Evolutionary conservation across 2,329 filamentous ascomycete genomes (phyloP).

Genomic region (Talaromyces sp.): DNA sequence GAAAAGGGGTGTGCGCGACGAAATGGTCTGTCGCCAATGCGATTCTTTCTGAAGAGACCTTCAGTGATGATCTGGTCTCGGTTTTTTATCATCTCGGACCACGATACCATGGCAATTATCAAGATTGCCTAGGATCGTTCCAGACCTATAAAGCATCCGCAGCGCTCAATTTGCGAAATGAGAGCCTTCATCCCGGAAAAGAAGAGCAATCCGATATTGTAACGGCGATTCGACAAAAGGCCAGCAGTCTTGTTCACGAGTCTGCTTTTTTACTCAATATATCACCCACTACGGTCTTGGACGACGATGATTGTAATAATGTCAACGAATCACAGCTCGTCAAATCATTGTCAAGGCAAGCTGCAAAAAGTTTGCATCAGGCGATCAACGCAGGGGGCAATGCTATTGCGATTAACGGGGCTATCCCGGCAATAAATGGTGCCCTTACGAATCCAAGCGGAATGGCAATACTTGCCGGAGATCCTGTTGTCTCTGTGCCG

Average conservation of each 20-base stretch:
- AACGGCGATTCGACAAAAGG: conserved; percentile 80
- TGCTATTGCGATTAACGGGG: conserved; percentile 81
- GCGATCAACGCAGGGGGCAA: conserved; percentile 72
- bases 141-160: conserved; percentile 95
- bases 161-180: conserved; percentile 84
- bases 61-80: conserved; percentile 88
- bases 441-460: conserved; percentile 79
- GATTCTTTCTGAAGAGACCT: conserved; percentile 79
- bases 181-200: conserved; percentile 82
- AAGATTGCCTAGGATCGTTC: conserved; percentile 92
- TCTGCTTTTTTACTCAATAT: conserved; percentile 78
- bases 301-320: conserved; percentile 73
- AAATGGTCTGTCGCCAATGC: conserved; percentile 88
- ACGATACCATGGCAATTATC: conserved; percentile 91
- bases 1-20: conserved; percentile 70
- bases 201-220: conserved; percentile 91
- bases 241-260: conserved; percentile 77
- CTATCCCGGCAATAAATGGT: conserved; percentile 82
- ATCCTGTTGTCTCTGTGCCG: conserved; percentile 76
- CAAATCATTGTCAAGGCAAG: conserved; percentile 70
- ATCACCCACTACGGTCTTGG: conserved; percentile 74
- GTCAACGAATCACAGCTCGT: conserved; percentile 72
- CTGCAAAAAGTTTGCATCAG: conserved; percentile 66
- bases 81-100: conserved; percentile 89
- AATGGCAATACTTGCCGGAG: conserved; percentile 76